Conservation (phyloP, 768 basidiomycete genomes). For the Collybia sordida region DNA sequence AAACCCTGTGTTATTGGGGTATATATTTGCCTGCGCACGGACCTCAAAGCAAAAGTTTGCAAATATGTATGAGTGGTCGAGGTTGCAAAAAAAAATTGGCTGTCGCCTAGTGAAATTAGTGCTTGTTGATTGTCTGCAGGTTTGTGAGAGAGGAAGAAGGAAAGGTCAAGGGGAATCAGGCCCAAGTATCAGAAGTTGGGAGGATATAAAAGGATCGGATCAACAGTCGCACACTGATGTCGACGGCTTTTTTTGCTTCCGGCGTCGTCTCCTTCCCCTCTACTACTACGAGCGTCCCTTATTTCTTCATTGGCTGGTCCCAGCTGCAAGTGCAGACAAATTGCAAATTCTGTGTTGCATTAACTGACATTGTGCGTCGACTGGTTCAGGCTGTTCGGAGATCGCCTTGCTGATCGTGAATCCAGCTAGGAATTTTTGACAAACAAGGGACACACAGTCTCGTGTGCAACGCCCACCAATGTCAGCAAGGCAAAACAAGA, state of each 20-base stretch:
- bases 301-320: background rate
- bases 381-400: constrained; percentile 10
- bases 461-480: constrained; percentile 27
- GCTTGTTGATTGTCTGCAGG: background rate
- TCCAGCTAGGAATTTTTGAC: constrained; percentile 11
- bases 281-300: constrained; percentile 6
- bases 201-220: constrained; percentile 17
- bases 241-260: constrained; percentile 10
- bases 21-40: too few species aligned
- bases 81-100: too few species aligned
- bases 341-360: background rate
- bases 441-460: constrained; percentile 17
- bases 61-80: too few species aligned
- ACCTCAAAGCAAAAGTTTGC: too few species aligned
- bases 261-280: constrained; percentile 9
- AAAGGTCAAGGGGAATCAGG: background rate
- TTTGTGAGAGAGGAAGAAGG: background rate
- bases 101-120: too few species aligned
- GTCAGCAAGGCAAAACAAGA: constrained; percentile 66
- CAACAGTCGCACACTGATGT: constrained; percentile 15
- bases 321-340: background rate
- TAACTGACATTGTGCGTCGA: constrained; percentile 4
- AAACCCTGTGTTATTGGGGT: too few species aligned
- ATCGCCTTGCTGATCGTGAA: constrained; percentile 17
- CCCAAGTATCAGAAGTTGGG: constrained; percentile 1